Evolutionary conservation across 805 yeast genomes (phyloP), one percentile per base, ranked within the genome.

Genomic region (Wickerhamomyces pijperi): DNA sequence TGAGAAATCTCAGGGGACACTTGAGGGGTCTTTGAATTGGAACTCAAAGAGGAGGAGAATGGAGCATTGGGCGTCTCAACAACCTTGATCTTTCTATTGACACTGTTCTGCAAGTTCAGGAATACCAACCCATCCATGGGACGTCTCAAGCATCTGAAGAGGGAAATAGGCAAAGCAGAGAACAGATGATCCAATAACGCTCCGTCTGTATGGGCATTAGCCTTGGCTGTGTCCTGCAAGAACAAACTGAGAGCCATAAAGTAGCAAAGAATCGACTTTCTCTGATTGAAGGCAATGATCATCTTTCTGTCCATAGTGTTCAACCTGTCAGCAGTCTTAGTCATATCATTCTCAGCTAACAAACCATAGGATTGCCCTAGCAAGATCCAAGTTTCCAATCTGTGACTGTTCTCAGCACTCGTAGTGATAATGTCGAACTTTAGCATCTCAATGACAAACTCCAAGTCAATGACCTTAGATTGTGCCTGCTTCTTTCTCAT

Each of bases 271-370:
- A 90, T 56, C 0, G 95, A 68, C 49, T 71, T 79, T 42, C 81
- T 68, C 55, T 86, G 95, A 3, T 73, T 53, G 5, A 68, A 58
- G 0, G 87, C 85, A 0, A 86, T 80, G 0, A 60, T 55, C 3
- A 60, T 60, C 50, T 80, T 80, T 44, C 77, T 68, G 5, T 82
- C 92, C 0, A 66, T 52, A 0, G 72, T 65, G 38, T 78, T 78
- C 29, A 86, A 59, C 50, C 82, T 82, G 49, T 88, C 96, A 0
- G 95, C 78, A 1, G 90, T 82, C 94, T 95, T 86, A n/a, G 84
- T 76, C 40, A 92, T 59, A 46, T 85, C 95, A 55, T 87, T 95
- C 46, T 90, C 97, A 0, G 82, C 94, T 32, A 83, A 61, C 41
- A 67, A 77, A 0, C 87, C 78, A 48, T 71, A 87, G 0, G 90